Conservation (phyloP, 2,329 filamentous ascomycete genomes). For the Boeremia exigua region DNA sequence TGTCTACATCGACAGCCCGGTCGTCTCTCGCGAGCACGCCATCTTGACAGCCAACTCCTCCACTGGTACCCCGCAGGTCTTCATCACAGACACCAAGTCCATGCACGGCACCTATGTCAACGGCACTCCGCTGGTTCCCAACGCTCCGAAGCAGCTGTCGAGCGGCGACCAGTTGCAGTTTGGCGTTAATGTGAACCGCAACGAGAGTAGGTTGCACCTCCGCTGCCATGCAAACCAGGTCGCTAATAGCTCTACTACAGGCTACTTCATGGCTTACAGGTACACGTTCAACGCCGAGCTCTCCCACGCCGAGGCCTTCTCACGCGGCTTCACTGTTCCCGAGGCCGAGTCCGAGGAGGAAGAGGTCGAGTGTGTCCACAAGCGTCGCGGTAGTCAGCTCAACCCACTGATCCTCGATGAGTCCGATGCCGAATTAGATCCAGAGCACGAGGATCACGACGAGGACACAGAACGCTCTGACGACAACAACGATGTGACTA, state of each 20-base stretch:
- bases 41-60: slow-evolving; percentile 42
- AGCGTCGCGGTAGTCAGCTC: slow-evolving; percentile 30
- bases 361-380: slow-evolving; percentile 17
- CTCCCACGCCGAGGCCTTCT: slow-evolving; percentile 18
- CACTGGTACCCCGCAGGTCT: slow-evolving; percentile 43
- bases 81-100: slow-evolving; percentile 62
- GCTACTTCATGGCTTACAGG: slow-evolving; percentile 40
- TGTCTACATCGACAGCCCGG: slow-evolving; percentile 72
- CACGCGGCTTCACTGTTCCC: slow-evolving; percentile 42
- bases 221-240: background rate
- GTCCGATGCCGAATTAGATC: slow-evolving; percentile 27
- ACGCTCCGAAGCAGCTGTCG: slow-evolving; percentile 30
- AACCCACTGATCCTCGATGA: slow-evolving; percentile 43
- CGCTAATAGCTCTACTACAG: slow-evolving; percentile 25
- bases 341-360: slow-evolving; percentile 41
- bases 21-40: slow-evolving; percentile 75
- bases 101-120: slow-evolving; percentile 69
- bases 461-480: slow-evolving; percentile 11
- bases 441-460: slow-evolving; percentile 20
- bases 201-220: slow-evolving; percentile 33
- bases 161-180: slow-evolving; percentile 47
- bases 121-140: slow-evolving; percentile 38
- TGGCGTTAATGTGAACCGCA: slow-evolving; percentile 44
- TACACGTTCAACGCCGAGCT: slow-evolving; percentile 37
- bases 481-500: background rate